phyloP scores from a whole-genome alignment of 2,329 filamentous ascomycete species.

The Ophiostoma sp. region DNA sequence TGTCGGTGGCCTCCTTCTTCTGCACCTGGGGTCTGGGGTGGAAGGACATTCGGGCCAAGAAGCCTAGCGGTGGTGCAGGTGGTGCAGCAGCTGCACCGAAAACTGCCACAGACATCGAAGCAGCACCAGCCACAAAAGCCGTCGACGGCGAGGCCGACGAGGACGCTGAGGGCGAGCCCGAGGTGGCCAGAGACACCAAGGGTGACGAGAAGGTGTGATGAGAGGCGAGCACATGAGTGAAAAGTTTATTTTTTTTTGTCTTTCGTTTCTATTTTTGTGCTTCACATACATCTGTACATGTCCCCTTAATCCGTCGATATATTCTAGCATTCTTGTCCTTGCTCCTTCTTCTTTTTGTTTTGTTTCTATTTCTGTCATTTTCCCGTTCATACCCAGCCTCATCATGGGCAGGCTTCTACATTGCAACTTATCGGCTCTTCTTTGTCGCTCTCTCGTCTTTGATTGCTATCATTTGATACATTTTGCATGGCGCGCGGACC shows the following conservation, averaged over 20 bases:
- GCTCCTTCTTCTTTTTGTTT: neutral
- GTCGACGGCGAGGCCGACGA: neutral
- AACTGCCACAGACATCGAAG: neutral
- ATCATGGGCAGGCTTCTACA: neutral
- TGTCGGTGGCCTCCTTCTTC: neutral
- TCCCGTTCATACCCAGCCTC: neutral
- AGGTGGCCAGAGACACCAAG: neutral
- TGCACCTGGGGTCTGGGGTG: neutral
- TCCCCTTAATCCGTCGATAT: neutral
- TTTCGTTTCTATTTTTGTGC: neutral
- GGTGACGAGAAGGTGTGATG: neutral
- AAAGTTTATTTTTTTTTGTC: neutral
- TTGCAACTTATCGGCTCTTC: neutral
- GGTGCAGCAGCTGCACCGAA: neutral
- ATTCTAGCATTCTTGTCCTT: neutral
- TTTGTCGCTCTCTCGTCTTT: neutral
- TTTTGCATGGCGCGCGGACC: neutral
- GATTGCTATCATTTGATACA: neutral
- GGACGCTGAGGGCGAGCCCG: neutral
- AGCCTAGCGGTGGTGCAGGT: neutral
- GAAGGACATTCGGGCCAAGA: slow-evolving; percentile 7
- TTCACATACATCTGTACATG: neutral
- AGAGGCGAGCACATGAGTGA: too few species aligned
- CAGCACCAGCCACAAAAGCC: neutral
- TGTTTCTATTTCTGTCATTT: neutral